Percentiles rank a stretch among this genome's conserved stretches.
Evolutionary conservation across 2,329 filamentous ascomycete species (phyloP).

Genomic region (Clarireedia homoeocarpa): DNA sequence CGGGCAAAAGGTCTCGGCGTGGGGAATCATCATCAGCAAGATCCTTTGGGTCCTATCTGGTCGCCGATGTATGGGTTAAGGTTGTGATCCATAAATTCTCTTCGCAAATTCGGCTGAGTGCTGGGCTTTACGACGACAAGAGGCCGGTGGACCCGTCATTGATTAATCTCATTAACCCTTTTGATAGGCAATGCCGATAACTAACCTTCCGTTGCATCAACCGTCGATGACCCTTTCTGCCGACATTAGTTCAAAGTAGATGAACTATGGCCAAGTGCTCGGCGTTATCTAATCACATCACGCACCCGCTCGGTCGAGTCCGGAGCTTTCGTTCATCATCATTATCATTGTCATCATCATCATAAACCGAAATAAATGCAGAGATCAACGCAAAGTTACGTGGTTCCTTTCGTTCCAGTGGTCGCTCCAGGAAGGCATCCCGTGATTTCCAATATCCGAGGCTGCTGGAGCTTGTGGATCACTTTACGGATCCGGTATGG

Average conservation of each 20-base stretch:
- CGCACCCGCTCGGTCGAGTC: neutral
- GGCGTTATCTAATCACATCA: neutral
- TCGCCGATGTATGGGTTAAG: too few relatives aligned
- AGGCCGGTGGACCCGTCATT: neutral
- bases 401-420: neutral
- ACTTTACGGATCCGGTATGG: neutral
- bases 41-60: too few relatives aligned
- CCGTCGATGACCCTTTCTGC: neutral
- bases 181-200: neutral
- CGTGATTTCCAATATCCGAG: neutral
- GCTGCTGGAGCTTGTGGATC: neutral
- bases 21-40: too few relatives aligned
- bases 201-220: neutral
- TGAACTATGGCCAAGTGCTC: too few relatives aligned
- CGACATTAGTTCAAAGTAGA: neutral
- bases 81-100: too few relatives aligned
- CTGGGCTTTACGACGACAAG: too few relatives aligned
- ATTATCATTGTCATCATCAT: too few relatives aligned
- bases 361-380: neutral
- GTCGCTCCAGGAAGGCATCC: slow-evolving; percentile 4
- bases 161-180: neutral
- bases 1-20: too few relatives aligned
- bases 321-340: neutral
- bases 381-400: neutral
- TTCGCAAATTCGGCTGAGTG: too few relatives aligned